Conservation (phyloP, 2,329 filamentous ascomycete genomes). For the Penicillium italicum region DNA sequence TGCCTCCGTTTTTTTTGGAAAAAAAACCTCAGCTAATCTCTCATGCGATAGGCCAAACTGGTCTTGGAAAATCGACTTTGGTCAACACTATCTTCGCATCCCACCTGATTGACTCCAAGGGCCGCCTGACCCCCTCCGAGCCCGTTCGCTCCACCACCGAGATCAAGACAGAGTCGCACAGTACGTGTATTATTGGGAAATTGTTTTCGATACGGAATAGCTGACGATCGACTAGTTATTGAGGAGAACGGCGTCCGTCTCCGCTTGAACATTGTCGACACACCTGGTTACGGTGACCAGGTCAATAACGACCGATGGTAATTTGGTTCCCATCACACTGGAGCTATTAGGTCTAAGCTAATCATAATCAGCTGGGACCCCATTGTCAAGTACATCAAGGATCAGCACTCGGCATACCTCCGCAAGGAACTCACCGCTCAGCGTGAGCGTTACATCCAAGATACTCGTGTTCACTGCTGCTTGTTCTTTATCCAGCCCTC, state of each 20-base stretch:
- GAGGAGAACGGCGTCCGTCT: slow-evolving; percentile 99
- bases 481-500: slow-evolving; percentile 99
- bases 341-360: slow-evolving; percentile 13
- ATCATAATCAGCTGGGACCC: slow-evolving; percentile 73
- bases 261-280: slow-evolving; percentile 97
- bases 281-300: slow-evolving; percentile 94
- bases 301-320: slow-evolving; percentile 99
- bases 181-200: slow-evolving; percentile 36
- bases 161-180: slow-evolving; percentile 96
- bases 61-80: slow-evolving; percentile 95
- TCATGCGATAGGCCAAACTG: slow-evolving; percentile 74
- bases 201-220: background rate
- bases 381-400: slow-evolving; percentile 99
- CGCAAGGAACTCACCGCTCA: slow-evolving; percentile 99
- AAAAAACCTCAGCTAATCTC: background rate
- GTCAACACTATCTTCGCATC: slow-evolving; percentile 99
- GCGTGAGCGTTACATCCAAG: slow-evolving; percentile 98
- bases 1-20: background rate
- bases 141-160: slow-evolving; percentile 92
- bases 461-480: slow-evolving; percentile 98
- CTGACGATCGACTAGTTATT: slow-evolving; percentile 58
- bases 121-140: slow-evolving; percentile 87
- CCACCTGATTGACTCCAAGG: slow-evolving; percentile 98
- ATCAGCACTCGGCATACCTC: slow-evolving; percentile 98
- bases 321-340: slow-evolving; percentile 4